These are phyloP conservation scores for Ilex aquifolium DNA, from an alignment of 257 asterid genomes.

Conservation along the genomic window DNA sequence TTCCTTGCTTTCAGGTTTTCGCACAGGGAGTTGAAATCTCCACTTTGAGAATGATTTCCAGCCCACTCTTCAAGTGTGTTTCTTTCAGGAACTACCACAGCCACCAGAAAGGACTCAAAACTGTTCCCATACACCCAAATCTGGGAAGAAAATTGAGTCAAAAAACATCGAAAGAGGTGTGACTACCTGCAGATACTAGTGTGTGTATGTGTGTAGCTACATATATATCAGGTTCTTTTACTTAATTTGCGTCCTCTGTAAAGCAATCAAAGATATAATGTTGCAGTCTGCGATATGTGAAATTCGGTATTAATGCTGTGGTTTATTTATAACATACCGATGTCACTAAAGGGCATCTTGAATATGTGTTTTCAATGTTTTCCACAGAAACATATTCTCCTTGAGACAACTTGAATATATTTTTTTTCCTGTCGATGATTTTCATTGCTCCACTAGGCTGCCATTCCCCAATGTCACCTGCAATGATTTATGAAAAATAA, in stretches of 20 bases:
- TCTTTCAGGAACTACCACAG: slow-evolving; percentile 79
- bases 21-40: slow-evolving; percentile 57
- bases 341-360: slow-evolving; percentile 72
- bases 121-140: slow-evolving; percentile 92
- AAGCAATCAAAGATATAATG: too few relatives aligned
- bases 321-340: slow-evolving; percentile 33
- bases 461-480: slow-evolving; percentile 93
- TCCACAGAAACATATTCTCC: slow-evolving; percentile 96
- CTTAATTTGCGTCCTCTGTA: too few relatives aligned
- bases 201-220: too few relatives aligned
- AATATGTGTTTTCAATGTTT: slow-evolving; percentile 61
- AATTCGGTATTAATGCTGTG: too few relatives aligned
- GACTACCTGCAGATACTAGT: too few relatives aligned
- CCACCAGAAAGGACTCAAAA: slow-evolving; percentile 86
- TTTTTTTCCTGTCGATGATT: slow-evolving; percentile 87
- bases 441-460: slow-evolving; percentile 82
- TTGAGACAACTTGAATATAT: slow-evolving; percentile 91
- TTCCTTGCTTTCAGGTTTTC: slow-evolving; percentile 45
- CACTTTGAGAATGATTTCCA: slow-evolving; percentile 39
- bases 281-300: too few relatives aligned
- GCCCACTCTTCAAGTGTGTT: slow-evolving; percentile 86
- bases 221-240: too few relatives aligned
- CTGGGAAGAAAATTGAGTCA: slow-evolving; percentile 22
- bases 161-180: too few relatives aligned
- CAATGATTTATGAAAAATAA: slow-evolving; percentile 1